phyloP scores from a whole-genome alignment of 108 stramenopile species.

The Fragilariopsis cylindrus region DNA sequence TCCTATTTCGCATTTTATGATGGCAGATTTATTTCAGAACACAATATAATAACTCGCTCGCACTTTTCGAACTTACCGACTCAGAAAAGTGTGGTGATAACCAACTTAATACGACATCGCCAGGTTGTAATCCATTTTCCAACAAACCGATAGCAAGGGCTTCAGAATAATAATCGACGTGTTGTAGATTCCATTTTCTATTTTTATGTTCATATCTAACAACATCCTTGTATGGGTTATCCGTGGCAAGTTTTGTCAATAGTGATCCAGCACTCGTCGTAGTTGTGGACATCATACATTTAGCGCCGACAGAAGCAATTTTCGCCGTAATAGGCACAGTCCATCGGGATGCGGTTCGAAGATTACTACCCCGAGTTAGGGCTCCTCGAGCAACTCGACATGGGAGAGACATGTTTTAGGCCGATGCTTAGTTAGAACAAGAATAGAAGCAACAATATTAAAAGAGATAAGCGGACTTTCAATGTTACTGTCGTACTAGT shows the following conservation, averaged over 20 bases:
- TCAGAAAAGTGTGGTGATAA: slow-evolving; percentile 83
- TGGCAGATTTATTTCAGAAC: not conserved
- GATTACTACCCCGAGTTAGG: not conserved
- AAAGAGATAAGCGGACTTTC: too few species aligned
- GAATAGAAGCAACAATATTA: too few species aligned
- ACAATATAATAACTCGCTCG: too few species aligned
- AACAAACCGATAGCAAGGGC: slow-evolving; percentile 80
- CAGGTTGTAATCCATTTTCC: slow-evolving; percentile 76
- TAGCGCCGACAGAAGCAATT: not conserved
- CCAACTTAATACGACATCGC: slow-evolving; percentile 86
- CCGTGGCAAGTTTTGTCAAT: slow-evolving; percentile 52
- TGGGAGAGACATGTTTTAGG: slow-evolving; percentile 25
- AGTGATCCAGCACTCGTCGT: slow-evolving; percentile 28
- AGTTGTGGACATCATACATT: slow-evolving; percentile 5
- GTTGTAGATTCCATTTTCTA: slow-evolving; percentile 76
- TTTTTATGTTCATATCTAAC: slow-evolving; percentile 90
- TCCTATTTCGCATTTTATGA: slow-evolving; percentile 7
- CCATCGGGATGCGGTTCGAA: slow-evolving; percentile 6
- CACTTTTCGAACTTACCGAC: slow-evolving; percentile 57
- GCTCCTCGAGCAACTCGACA: slow-evolving; percentile 31
- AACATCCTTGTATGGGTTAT: slow-evolving; percentile 76
- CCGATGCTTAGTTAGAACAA: too few species aligned
- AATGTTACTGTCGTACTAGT: too few species aligned
- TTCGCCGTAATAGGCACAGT: not conserved
- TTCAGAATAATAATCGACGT: slow-evolving; percentile 78